Evolutionary conservation across 2,329 filamentous ascomycete species (phyloP).

Genomic region (Sporothrix brasiliensis): DNA sequence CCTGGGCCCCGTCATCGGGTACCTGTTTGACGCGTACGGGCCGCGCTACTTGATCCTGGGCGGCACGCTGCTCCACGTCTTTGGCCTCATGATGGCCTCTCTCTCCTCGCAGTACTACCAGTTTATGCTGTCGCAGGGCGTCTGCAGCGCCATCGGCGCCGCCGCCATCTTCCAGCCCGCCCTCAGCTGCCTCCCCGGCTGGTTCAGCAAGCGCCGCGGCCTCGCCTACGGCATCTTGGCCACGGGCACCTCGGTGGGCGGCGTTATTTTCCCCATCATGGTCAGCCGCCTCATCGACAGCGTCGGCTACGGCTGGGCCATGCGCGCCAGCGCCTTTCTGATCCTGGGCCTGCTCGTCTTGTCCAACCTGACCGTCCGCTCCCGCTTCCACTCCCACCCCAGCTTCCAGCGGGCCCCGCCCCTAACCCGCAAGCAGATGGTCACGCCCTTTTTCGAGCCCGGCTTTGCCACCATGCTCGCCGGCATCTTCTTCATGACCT

Average conservation of each 20-base stretch:
- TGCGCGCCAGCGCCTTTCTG: constrained; percentile 40
- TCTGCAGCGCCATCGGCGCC: constrained; percentile 37
- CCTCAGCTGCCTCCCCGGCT: constrained; percentile 36
- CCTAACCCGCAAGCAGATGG: constrained; percentile 29
- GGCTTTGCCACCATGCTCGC: constrained; percentile 35
- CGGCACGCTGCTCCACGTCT: constrained; percentile 56
- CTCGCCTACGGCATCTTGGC: constrained; percentile 38
- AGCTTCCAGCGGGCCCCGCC: neutral
- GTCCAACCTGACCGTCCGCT: constrained; percentile 38
- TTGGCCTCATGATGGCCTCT: constrained; percentile 62
- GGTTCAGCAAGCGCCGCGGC: constrained; percentile 38
- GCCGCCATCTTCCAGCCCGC: constrained; percentile 37
- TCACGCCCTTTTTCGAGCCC: constrained; percentile 36
- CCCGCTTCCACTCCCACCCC: constrained; percentile 32
- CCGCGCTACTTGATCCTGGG: constrained; percentile 54
- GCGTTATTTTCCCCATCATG: constrained; percentile 42
- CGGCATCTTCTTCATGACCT: constrained; percentile 37
- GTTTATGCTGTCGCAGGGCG: constrained; percentile 39
- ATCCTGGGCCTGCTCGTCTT: constrained; percentile 39
- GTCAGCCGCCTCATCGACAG: constrained; percentile 37
- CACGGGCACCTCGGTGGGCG: constrained; percentile 40
- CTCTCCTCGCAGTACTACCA: constrained; percentile 45
- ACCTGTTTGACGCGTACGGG: constrained; percentile 58
- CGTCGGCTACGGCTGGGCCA: constrained; percentile 41
- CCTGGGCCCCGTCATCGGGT: constrained; percentile 60